phyloP scores from a whole-genome alignment of 768 basidiomycete genomes.

The Panaeolus cyanescens region DNA sequence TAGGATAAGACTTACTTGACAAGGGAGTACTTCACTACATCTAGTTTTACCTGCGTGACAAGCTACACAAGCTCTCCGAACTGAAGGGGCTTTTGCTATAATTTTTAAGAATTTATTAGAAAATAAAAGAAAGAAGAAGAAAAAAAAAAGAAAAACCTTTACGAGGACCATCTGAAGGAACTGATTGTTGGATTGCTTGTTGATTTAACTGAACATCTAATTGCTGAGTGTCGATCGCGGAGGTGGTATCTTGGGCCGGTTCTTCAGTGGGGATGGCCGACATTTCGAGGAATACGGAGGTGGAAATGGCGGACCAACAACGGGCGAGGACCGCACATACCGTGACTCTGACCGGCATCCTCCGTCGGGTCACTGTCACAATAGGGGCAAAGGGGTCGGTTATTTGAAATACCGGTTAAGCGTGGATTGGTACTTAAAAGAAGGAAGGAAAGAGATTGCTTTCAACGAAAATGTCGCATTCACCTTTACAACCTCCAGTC shows the following conservation, averaged over 20 bases:
- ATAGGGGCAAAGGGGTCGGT: not conserved
- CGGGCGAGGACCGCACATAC: conserved; percentile 23
- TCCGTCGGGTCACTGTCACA: conserved; percentile 18
- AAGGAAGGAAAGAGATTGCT: not conserved
- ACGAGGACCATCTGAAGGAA: conserved; percentile 42
- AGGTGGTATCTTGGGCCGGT: conserved; percentile 53
- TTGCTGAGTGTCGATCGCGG: conserved; percentile 63
- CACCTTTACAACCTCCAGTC: conserved; percentile 49
- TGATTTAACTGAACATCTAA: conserved; percentile 38
- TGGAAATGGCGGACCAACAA: conserved; percentile 25
- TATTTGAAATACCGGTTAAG: not conserved
- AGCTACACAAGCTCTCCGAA: conserved; percentile 76
- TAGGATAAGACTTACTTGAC: conserved; percentile 53
- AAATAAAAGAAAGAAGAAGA: conserved; percentile 7
- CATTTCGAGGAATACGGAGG: conserved; percentile 43
- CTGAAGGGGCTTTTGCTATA: conserved; percentile 78
- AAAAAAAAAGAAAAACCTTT: conserved; percentile 54
- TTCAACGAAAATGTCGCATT: conserved; percentile 28
- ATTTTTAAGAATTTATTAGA: conserved; percentile 16
- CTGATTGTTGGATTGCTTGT: conserved; percentile 21
- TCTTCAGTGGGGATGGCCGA: conserved; percentile 77
- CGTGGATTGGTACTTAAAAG: conserved; percentile 1
- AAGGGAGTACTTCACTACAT: conserved; percentile 81
- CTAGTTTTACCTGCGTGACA: conserved; percentile 85
- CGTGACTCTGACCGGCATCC: conserved; percentile 19